Base-by-base conservation (phyloP, 2,329 filamentous ascomycete genomes). In the Cryphonectria nitschkei region DNA sequence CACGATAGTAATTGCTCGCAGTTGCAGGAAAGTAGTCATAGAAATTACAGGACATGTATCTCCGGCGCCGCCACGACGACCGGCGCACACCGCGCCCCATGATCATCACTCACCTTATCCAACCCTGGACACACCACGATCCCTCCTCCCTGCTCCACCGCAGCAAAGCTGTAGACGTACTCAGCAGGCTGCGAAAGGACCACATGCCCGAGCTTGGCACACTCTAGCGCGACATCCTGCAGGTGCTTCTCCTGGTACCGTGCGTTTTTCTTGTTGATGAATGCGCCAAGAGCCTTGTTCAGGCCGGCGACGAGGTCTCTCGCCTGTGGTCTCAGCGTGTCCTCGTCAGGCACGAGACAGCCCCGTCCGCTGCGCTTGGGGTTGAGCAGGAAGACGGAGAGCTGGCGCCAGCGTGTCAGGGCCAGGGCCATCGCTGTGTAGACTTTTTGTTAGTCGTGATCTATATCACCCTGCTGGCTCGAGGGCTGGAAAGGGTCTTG, bases 181-280 rank as follows among this genome's bases (percentile, higher is more conserved):
- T 84, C 82, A 9, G 77, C 76, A 0, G 82, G 82, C 66, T 85
- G 82, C 5, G 82, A 84, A 43, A 84, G 76, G 8, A 85, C 67
- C 26, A 81, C 67, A 70, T 84, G 82, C 14, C 83, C 83, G 37
- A 84, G 76, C 65, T 78, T 81, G 26, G 81, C 76, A 52, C 79
- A 82, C 74, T 84, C 82, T 3, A 78, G 71, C 26, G 83, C 80
- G 16, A 84, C 77, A 16, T 78, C 79, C 61, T 81, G 77, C 3
- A 85, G 76, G 60, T 84, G 80, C 16, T 75, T 77, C 67, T 77
- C 75, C 73, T 84, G 82, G 61, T 80, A 76, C 50, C 77, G 76
- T 43, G 72, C 74, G 11, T 75, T 72, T 50, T 79, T 76, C 0
- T 75, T 66, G 29, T 74, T 43, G 3, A 80, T 75, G 64, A 84